These are phyloP conservation scores for Speleostelium caveatum DNA, from an alignment of 78 protist genomes.

Conservation along the genomic window DNA sequence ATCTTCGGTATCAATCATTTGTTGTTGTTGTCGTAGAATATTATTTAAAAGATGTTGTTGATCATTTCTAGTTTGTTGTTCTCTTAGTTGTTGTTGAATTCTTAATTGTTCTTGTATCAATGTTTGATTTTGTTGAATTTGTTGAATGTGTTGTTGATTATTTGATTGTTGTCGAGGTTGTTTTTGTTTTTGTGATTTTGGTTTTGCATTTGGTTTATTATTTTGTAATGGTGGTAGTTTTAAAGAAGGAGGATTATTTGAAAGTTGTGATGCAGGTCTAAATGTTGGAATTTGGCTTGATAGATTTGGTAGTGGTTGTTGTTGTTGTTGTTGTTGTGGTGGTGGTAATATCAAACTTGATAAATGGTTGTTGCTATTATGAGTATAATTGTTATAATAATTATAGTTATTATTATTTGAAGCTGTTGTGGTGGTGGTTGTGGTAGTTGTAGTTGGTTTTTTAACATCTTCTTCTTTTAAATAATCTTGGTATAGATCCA, in stretches of 20 bases:
- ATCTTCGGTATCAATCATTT: too few species aligned
- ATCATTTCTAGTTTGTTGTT: too few species aligned
- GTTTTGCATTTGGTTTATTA: background rate
- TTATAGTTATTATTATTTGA: background rate
- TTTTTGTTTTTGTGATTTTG: background rate
- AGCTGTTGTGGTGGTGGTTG: background rate
- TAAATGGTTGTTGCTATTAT: background rate
- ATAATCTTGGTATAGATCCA: background rate
- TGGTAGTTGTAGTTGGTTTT: background rate
- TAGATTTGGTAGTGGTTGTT: background rate
- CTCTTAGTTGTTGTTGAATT: background rate
- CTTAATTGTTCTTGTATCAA: too few species aligned
- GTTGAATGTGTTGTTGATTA: background rate
- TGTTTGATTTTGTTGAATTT: too few species aligned
- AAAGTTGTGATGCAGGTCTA: background rate
- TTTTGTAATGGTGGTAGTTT: background rate
- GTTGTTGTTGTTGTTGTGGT: background rate
- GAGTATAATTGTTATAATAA: too few species aligned
- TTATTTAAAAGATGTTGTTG: too few species aligned
- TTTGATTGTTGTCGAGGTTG: background rate
- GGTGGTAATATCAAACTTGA: background rate
- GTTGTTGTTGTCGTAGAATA: too few species aligned
- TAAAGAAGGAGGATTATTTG: too few species aligned
- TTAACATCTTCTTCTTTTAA: slow-evolving; percentile 2
- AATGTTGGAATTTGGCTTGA: background rate